Evolutionary conservation across 83 land plant species (phyloP).

Genomic region (Thuja plicata): DNA sequence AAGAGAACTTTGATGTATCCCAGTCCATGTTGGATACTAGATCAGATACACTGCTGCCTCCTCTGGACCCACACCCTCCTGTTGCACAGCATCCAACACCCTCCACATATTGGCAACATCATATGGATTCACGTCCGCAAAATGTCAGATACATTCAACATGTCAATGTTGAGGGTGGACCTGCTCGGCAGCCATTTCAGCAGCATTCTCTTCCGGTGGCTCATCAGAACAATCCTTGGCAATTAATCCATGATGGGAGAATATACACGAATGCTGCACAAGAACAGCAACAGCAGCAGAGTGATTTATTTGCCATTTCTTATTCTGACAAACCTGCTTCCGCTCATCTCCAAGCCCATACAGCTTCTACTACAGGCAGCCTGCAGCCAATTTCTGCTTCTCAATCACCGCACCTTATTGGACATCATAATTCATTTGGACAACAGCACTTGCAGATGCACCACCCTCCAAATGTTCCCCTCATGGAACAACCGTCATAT

Average conservation of each 20-base stretch:
- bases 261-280: not conserved
- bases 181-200: slow-evolving; percentile 5
- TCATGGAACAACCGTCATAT: slow-evolving; percentile 5
- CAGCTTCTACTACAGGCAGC: not conserved
- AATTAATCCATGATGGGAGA: not conserved
- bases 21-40: not conserved
- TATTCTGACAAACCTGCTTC: not conserved
- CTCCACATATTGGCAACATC: slow-evolving; percentile 10
- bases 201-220: slow-evolving; percentile 12
- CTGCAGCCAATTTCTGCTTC: not conserved
- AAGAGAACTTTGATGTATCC: slow-evolving; percentile 9
- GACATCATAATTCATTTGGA: slow-evolving; percentile 4
- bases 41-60: not conserved
- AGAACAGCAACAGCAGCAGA: slow-evolving; percentile 10
- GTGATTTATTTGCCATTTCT: not conserved
- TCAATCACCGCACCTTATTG: not conserved
- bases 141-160: not conserved
- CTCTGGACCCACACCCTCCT: not conserved
- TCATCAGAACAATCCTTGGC: not conserved
- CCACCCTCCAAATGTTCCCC: not conserved
- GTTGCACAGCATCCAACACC: not conserved
- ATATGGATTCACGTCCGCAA: not conserved
- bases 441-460: slow-evolving; percentile 13
- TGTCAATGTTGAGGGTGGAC: slow-evolving; percentile 5
- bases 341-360: slow-evolving; percentile 2